phyloP scores from a whole-genome alignment of 2,329 filamentous ascomycete genomes.

The Ophiostoma perfectum region DNA sequence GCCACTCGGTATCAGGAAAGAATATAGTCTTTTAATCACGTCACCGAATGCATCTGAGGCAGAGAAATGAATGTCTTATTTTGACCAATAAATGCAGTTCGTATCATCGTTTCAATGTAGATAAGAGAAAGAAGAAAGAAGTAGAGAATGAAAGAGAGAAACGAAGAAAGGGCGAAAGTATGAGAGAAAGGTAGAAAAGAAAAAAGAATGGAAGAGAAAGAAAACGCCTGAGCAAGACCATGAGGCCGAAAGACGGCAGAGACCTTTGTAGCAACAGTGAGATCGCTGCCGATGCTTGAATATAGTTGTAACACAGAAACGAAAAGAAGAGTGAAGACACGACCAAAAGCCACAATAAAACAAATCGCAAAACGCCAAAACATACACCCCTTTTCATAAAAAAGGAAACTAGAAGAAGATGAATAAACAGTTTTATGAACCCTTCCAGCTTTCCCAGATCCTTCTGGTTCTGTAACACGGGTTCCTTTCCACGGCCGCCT shows the following conservation, averaged over 20 bases:
- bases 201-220: neutral
- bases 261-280: neutral
- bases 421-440: neutral
- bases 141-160: neutral
- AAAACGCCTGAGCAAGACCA: neutral
- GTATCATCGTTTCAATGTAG: neutral
- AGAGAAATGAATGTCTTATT: neutral
- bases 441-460: slow-evolving; percentile 10
- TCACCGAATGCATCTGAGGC: too few relatives aligned
- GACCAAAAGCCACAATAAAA: slow-evolving; percentile 1
- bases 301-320: neutral
- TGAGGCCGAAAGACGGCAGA: neutral
- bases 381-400: neutral
- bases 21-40: too few relatives aligned
- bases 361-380: neutral
- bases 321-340: neutral
- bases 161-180: neutral
- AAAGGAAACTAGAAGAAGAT: neutral
- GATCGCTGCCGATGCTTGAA: slow-evolving; percentile 4
- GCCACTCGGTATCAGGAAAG: too few relatives aligned
- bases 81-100: neutral
- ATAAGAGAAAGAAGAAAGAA: neutral
- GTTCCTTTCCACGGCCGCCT: neutral
- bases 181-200: neutral
- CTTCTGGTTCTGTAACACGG: slow-evolving; percentile 1